These are phyloP conservation scores for Aspergillus novofumigatus DNA, from an alignment of 2,329 filamentous ascomycete genomes.

Conservation along the genomic window DNA sequence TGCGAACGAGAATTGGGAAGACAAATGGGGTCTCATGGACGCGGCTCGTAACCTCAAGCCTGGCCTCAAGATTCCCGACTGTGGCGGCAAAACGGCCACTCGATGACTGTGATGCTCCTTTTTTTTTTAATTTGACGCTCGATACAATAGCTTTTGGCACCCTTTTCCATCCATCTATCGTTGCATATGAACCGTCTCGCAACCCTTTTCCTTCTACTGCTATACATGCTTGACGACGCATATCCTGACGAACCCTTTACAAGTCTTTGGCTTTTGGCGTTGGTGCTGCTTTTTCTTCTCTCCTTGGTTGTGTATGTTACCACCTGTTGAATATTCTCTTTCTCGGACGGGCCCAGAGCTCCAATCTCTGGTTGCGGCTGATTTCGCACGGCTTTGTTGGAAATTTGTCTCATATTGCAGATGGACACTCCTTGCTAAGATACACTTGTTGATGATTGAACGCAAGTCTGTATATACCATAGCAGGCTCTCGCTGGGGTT, in stretches of 20 bases:
- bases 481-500: background rate
- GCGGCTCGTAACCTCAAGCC: slow-evolving; percentile 76
- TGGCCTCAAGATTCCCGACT: slow-evolving; percentile 82
- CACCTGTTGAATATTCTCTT: background rate
- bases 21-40: slow-evolving; percentile 92
- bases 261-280: background rate
- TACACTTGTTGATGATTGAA: background rate
- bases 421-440: background rate
- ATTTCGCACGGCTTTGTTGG: background rate
- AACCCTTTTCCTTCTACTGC: background rate
- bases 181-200: background rate
- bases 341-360: background rate
- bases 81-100: slow-evolving; percentile 65
- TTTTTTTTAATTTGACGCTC: background rate
- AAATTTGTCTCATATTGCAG: background rate
- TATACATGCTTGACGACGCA: slow-evolving; percentile 3
- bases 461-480: background rate
- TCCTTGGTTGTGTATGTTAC: background rate
- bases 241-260: background rate
- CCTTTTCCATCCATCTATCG: background rate
- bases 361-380: background rate
- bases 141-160: background rate
- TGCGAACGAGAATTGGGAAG: slow-evolving; percentile 73
- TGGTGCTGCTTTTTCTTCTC: background rate
- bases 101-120: slow-evolving; percentile 16